These are phyloP conservation scores for Cryptococcus sp. DNA, from an alignment of 1,284 basidiomycete genomes.

Conservation along the genomic window DNA sequence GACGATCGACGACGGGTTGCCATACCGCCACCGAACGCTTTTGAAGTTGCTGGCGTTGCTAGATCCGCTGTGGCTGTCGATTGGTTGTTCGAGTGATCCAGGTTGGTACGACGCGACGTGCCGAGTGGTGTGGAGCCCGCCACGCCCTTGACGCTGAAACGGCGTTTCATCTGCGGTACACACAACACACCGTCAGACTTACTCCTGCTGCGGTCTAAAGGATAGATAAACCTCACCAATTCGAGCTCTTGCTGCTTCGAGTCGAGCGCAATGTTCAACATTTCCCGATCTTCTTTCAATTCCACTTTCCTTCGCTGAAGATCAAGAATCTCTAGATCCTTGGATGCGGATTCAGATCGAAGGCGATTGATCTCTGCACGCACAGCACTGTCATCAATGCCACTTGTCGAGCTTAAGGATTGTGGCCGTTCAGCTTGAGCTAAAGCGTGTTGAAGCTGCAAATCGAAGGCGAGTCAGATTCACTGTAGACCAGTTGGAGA, in stretches of 20 bases:
- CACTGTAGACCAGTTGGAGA: too few relatives aligned
- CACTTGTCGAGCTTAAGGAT: too few relatives aligned
- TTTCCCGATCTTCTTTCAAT: constrained; percentile 72
- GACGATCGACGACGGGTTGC: constrained; percentile 15
- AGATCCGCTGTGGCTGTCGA: neutral
- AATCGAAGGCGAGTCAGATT: too few relatives aligned
- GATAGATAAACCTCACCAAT: constrained; percentile 60
- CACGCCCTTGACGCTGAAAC: constrained; percentile 63
- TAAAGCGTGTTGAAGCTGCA: constrained; percentile 1
- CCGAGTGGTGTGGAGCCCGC: constrained; percentile 61
- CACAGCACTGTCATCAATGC: too few relatives aligned
- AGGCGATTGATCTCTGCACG: constrained; percentile 64
- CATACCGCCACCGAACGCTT: neutral
- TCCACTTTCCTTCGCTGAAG: constrained; percentile 66
- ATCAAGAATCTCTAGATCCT: constrained; percentile 76
- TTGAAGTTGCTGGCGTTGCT: constrained; percentile 6
- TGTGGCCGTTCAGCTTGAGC: too few relatives aligned
- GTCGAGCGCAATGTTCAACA: constrained; percentile 80
- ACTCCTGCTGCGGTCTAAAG: constrained; percentile 1
- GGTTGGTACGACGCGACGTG: constrained; percentile 15
- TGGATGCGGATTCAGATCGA: constrained; percentile 72
- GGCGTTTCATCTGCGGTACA: constrained; percentile 66
- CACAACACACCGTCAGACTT: too few relatives aligned
- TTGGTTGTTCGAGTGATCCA: neutral
- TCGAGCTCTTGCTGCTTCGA: constrained; percentile 88